Conservation (phyloP, 148 eudicot genomes). For the Fagopyrum homotropicum region DNA sequence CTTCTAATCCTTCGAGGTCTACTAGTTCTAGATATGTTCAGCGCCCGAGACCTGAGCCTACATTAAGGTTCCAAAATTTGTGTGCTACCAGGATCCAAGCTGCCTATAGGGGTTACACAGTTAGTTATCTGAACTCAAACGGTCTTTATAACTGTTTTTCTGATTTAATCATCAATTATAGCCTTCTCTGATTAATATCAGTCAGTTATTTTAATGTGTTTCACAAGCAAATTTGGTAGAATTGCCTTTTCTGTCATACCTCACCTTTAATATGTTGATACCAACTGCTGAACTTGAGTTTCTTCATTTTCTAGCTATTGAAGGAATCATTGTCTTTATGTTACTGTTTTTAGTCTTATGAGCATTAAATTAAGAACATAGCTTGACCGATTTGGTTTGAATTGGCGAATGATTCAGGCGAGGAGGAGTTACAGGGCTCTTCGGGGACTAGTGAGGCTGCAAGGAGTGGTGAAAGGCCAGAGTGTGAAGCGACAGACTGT, state of each 20-base stretch:
- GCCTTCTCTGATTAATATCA: background rate
- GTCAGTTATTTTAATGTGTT: no score
- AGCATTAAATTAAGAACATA: background rate
- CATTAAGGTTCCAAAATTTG: constrained; percentile 41
- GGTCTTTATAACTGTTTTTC: no score
- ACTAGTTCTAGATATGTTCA: constrained; percentile 32
- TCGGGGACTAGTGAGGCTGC: constrained; percentile 89
- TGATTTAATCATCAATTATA: no score
- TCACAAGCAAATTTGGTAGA: background rate
- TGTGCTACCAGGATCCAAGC: constrained; percentile 86
- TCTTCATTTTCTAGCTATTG: background rate
- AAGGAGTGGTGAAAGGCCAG: constrained; percentile 81
- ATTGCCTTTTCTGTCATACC: background rate
- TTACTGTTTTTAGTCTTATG: background rate
- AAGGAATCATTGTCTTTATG: background rate
- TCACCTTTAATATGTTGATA: background rate
- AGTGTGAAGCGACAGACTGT: constrained; percentile 77
- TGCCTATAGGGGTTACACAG: constrained; percentile 73
- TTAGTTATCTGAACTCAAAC: constrained; percentile 19
- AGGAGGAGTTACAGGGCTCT: constrained; percentile 77
- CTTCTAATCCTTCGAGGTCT: constrained; percentile 26
- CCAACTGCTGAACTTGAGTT: background rate
- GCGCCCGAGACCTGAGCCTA: constrained; percentile 55
- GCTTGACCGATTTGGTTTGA: constrained; percentile 1
- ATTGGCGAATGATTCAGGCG: constrained; percentile 34